Evolutionary conservation across 768 basidiomycete genomes (phyloP), one percentile per base, ranked within the genome.

Genomic region (Collybia nuda): DNA sequence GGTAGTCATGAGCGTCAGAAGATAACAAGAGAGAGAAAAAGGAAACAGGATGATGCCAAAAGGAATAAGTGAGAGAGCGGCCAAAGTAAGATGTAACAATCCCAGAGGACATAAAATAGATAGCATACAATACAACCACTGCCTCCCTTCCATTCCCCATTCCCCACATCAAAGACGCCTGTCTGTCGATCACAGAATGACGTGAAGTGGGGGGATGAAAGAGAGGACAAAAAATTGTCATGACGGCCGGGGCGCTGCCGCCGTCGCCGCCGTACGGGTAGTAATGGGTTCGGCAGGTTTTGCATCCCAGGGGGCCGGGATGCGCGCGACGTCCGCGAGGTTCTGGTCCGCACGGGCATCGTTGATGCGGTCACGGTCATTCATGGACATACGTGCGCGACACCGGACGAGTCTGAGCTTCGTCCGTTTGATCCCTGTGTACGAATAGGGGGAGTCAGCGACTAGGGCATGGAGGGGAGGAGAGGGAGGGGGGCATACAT

Each of bases 331-430:
- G 58, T 92, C 90, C 39, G 81, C 85, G 22, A 92, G 75, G 57
- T 91, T 92, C 71, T 86, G 79, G 64, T 92, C 90, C 2, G 86
- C 83, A 17, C 84, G 79, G 1, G 87, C 90, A 59, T 92, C 89
- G 43, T 80, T 82, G 53, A 90, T 63, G 4, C 90, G 79, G 56
- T 90, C 89, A 28, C 74, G 74, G 51, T 84, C 82, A 42, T 75
- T 84, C 89, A 91, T 91, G 35, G 68, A 72, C 88, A 88, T 90
- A 19, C 89, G 80, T 23, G 80, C 81, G 18, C 81, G 81, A 67
- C 89, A 91, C 23, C 89, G 78, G 21, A 89, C 74, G n/a, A 90
- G 84, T 9, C 89, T 85, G 14, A 91, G 78, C 63, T 91, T 92
- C 15, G 90, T 92, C 36, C 88, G 78, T 56, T 86, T 90, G 67